Evolutionary conservation across 108 stramenopile species (phyloP), one percentile per base, ranked within the genome.

Genomic region (Conticribra guillardii): DNA sequence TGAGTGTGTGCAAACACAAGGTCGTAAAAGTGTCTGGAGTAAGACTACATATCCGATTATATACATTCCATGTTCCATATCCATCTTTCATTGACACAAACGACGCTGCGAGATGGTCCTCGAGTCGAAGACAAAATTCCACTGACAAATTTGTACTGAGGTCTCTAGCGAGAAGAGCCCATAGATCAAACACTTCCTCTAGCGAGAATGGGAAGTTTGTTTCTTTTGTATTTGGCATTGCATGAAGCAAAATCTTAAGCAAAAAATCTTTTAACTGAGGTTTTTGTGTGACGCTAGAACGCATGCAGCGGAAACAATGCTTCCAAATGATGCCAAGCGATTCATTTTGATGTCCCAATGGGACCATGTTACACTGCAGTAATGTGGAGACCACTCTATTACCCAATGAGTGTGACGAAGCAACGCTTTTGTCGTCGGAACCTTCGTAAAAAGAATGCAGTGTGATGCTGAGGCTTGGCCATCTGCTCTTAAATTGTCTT

Each of bases 21-120:
- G 60, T 18, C 26, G 48, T 33, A 49, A 79, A 71, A 21, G 32
- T 17, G 22, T 64, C 44, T 7, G 65, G 60, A 21, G 70, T 33
- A 24, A 67, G 50, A 18, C 60, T 61, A 23, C 69, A 65, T 33
- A 79, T 26, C 60, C 32, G 45, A 28, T 63, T 51, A 26, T 71
- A 71, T 21, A 79, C 46, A 61, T 8, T 23, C 69, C 69, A 79
- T 27, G 70, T 53, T 67, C 59, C 69, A 1, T 49, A 50, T 31
- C 49, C 63, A 19, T 64, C 29, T 4, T 57, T 21, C 14, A 24
- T 28, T 23, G 22, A 23, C n/a, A 0, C 23, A 44, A 79, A 79
- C 47, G 65, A 45, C 4, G 58, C 14, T 29, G 65, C 50, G 21
- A 79, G 50, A 26, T 26, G 48, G 34, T 60, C 37, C 45, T 71